phyloP scores from a whole-genome alignment of 495 filamentous ascomycete genomes.

The Podospora appendiculata region DNA sequence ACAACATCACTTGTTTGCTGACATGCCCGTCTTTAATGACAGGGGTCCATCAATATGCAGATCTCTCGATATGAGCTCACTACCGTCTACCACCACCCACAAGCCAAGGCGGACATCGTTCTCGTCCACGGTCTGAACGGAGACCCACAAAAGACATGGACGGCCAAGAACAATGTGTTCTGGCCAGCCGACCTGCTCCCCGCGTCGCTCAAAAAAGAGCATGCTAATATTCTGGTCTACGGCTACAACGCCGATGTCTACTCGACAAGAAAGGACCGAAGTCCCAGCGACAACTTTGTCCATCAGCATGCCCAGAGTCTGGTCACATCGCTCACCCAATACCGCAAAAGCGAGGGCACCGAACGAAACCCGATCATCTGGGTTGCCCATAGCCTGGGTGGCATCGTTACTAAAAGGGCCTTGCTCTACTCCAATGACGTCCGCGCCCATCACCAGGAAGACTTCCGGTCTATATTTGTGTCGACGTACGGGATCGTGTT shows the following conservation, averaged over 20 bases:
- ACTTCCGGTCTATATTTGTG: slow-evolving; percentile 70
- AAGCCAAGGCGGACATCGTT: slow-evolving; percentile 58
- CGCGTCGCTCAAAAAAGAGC: slow-evolving; percentile 48
- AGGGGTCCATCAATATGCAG: slow-evolving; percentile 43
- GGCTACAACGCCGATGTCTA: slow-evolving; percentile 80
- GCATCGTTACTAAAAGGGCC: slow-evolving; percentile 68
- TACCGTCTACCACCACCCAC: slow-evolving; percentile 55
- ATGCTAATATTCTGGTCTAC: slow-evolving; percentile 69
- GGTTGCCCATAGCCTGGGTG: slow-evolving; percentile 77
- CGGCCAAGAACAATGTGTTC: slow-evolving; percentile 55
- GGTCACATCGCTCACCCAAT: slow-evolving; percentile 47
- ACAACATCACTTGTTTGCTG: too few relatives aligned
- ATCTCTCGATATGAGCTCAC: slow-evolving; percentile 64
- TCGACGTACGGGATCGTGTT: slow-evolving; percentile 83
- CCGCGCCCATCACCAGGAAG: slow-evolving; percentile 57
- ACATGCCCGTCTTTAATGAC: neutral
- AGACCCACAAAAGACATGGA: slow-evolving; percentile 69
- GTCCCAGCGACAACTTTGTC: slow-evolving; percentile 60
- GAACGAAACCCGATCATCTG: slow-evolving; percentile 70
- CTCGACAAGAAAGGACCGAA: slow-evolving; percentile 33
- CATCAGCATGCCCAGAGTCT: slow-evolving; percentile 81
- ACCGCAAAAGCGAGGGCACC: slow-evolving; percentile 47
- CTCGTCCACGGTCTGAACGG: slow-evolving; percentile 83
- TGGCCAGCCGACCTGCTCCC: slow-evolving; percentile 76
- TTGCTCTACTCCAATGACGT: slow-evolving; percentile 53